phyloP scores from a whole-genome alignment of 2,329 filamentous ascomycete genomes.

The Penicillium sp. region DNA sequence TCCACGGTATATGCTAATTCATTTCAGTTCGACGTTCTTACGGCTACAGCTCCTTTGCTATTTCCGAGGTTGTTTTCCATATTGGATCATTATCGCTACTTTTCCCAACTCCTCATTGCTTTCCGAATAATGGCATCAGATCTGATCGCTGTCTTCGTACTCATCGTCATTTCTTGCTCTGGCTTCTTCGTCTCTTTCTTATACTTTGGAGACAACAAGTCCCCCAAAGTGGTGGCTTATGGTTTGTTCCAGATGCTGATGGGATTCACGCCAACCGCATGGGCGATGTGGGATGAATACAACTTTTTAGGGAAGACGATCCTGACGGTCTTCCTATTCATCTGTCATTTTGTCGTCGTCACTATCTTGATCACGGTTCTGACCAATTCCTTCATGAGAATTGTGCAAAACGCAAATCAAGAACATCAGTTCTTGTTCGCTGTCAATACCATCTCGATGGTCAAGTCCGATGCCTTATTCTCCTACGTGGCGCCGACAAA shows the following conservation, averaged over 20 bases:
- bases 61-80: constrained; percentile 90
- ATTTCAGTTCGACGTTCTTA: constrained; percentile 74
- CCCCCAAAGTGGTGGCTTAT: constrained; percentile 75
- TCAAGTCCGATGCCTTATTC: constrained; percentile 95
- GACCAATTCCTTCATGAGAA: constrained; percentile 93
- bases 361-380: constrained; percentile 95
- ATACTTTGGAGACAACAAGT: constrained; percentile 68
- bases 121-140: constrained; percentile 94
- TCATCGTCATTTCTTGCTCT: constrained; percentile 84
- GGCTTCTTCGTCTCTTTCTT: constrained; percentile 95
- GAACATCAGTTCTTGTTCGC: constrained; percentile 92
- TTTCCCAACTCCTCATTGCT: constrained; percentile 89
- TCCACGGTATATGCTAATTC: not conserved
- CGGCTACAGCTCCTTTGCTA: constrained; percentile 82
- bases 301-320: constrained; percentile 74
- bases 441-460: constrained; percentile 96
- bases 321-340: constrained; percentile 80
- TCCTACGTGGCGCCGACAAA: constrained; percentile 91
- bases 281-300: constrained; percentile 82
- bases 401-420: constrained; percentile 88
- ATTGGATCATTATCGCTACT: constrained; percentile 92
- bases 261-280: constrained; percentile 93
- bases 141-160: constrained; percentile 74
- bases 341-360: constrained; percentile 91
- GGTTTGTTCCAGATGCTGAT: constrained; percentile 90